Conservation (phyloP, 345 rosid genomes). For the Aethionema arabicum region DNA sequence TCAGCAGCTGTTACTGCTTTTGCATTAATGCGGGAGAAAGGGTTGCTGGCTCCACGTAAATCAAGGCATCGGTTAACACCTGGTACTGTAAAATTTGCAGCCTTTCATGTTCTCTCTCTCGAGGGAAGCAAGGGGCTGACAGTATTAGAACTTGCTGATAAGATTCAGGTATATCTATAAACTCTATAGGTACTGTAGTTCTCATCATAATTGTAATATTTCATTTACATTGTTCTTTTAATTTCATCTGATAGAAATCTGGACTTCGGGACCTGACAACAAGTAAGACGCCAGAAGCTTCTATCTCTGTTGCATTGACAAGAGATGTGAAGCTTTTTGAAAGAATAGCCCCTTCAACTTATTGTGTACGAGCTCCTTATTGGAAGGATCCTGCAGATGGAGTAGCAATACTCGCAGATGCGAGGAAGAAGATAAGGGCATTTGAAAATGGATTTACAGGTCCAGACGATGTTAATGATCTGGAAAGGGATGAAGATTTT, state of each 20-base stretch:
- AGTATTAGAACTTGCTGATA: slow-evolving; percentile 91
- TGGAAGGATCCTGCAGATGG: slow-evolving; percentile 96
- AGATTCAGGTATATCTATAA: slow-evolving; percentile 73
- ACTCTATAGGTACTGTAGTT: background rate
- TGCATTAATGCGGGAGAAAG: slow-evolving; percentile 89
- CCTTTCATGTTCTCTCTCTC: slow-evolving; percentile 97
- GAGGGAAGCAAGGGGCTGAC: slow-evolving; percentile 95
- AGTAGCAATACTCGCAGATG: slow-evolving; percentile 77
- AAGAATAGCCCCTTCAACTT: slow-evolving; percentile 99
- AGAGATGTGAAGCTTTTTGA: slow-evolving; percentile 99
- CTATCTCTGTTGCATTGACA: slow-evolving; percentile 97
- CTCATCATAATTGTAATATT: slow-evolving; percentile 5
- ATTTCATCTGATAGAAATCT: slow-evolving; percentile 64
- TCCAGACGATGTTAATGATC: slow-evolving; percentile 82
- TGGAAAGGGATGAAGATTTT: slow-evolving; percentile 85
- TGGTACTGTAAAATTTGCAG: slow-evolving; percentile 99
- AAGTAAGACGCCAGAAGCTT: slow-evolving; percentile 99
- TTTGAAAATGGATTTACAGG: slow-evolving; percentile 91
- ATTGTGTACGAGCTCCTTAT: slow-evolving; percentile 86
- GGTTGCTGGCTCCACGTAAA: slow-evolving; percentile 80
- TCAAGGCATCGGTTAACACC: slow-evolving; percentile 99
- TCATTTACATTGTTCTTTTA: slow-evolving; percentile 15
- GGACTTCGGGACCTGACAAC: slow-evolving; percentile 95
- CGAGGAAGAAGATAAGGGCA: slow-evolving; percentile 86
- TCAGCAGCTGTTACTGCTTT: slow-evolving; percentile 97